Evolutionary conservation across 371 early-diverging fungal genomes (phyloP).

Genomic region (Parasitella parasitica): DNA sequence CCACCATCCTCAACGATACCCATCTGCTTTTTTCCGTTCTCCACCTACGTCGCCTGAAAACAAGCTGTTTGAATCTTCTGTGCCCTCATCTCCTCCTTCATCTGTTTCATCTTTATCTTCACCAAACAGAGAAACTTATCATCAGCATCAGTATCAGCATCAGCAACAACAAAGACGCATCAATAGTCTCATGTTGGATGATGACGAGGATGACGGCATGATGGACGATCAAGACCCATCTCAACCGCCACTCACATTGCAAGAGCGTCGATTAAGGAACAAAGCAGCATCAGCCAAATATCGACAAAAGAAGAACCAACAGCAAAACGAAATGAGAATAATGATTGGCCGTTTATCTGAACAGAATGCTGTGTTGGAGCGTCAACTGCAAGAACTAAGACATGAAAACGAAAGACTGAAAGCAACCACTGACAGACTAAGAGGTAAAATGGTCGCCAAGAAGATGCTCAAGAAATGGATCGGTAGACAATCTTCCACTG

Average conservation of each 20-base stretch:
- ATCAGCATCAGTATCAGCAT: not conserved
- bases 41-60: conserved; percentile 42
- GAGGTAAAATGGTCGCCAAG: conserved; percentile 58
- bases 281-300: conserved; percentile 69
- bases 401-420: conserved; percentile 54
- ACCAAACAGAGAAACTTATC: not conserved
- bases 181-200: conserved; percentile 1
- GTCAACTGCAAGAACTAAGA: conserved; percentile 53
- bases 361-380: conserved; percentile 50
- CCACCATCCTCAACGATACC: conserved; percentile 11
- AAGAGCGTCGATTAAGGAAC: conserved; percentile 60
- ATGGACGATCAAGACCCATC: conserved; percentile 3
- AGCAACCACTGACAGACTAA: conserved; percentile 49
- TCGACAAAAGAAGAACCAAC: conserved; percentile 63
- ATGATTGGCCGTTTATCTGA: conserved; percentile 53
- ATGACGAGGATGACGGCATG: conserved; percentile 10
- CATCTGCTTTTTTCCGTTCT: conserved; percentile 21
- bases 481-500: conserved; percentile 17
- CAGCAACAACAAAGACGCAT: conserved; percentile 1
- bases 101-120: conserved; percentile 12
- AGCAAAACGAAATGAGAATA: conserved; percentile 59
- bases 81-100: conserved; percentile 31
- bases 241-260: conserved; percentile 40
- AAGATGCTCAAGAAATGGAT: conserved; percentile 61
- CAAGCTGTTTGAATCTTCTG: conserved; percentile 14